Evolutionary conservation across 164 flowering plant genomes (phyloP).

Genomic region (Echeveria elegans): DNA sequence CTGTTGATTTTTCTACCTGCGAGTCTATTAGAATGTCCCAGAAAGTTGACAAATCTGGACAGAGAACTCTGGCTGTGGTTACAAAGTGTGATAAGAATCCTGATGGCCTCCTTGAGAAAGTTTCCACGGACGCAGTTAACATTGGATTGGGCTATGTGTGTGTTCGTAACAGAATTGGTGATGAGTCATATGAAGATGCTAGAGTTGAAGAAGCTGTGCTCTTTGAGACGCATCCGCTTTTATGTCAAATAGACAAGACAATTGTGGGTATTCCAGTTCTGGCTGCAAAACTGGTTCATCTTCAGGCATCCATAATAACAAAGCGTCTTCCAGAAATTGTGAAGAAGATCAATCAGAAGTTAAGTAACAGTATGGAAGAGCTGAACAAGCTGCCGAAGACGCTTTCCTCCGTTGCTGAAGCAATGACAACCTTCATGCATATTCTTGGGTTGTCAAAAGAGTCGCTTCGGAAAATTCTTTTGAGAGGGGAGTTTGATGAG

Average conservation of each 20-base stretch:
- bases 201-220: constrained; percentile 20
- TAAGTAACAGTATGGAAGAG: constrained; percentile 14
- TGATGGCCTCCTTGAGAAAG: constrained; percentile 30
- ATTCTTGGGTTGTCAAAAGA: constrained; percentile 23
- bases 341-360: constrained; percentile 21
- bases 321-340: constrained; percentile 25
- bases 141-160: constrained; percentile 39
- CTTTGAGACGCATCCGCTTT: constrained; percentile 21
- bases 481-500: constrained; percentile 31
- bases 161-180: constrained; percentile 37
- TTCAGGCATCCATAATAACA: constrained; percentile 23
- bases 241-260: constrained; percentile 21
- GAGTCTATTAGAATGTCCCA: constrained; percentile 52
- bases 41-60: constrained; percentile 29
- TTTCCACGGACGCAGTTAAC: constrained; percentile 32
- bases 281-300: constrained; percentile 24
- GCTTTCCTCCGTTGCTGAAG: constrained; percentile 18
- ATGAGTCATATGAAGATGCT: constrained; percentile 34
- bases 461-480: constrained; percentile 20
- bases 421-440: constrained; percentile 25
- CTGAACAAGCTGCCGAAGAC: constrained; percentile 21
- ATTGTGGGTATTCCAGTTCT: constrained; percentile 27
- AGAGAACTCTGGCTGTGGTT: constrained; percentile 39
- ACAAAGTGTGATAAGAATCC: constrained; percentile 36
- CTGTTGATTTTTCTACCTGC: constrained; percentile 42